These are phyloP conservation scores for Podospora bellae-mahoneyi DNA, from an alignment of 495 filamentous ascomycete species.

Conservation along the genomic window DNA sequence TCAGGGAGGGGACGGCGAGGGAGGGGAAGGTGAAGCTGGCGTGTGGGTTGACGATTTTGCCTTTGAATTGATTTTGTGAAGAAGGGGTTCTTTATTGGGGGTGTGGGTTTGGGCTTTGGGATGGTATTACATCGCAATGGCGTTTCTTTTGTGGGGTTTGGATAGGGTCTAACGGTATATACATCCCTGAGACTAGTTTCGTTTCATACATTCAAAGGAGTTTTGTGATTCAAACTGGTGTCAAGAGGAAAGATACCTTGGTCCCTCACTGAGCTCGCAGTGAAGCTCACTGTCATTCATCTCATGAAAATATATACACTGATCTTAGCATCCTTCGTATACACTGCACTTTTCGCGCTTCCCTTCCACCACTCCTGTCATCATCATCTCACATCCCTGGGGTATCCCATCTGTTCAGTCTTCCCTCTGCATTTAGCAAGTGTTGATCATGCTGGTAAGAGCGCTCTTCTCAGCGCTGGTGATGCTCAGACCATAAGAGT, in stretches of 20 bases:
- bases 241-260: too few species aligned
- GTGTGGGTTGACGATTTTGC: conserved; percentile 31
- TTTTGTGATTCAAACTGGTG: too few species aligned
- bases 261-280: not conserved
- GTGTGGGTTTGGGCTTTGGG: not conserved
- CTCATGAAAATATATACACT: not conserved
- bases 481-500: conserved; percentile 55
- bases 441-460: conserved; percentile 58
- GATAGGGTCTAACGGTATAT: not conserved
- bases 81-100: not conserved
- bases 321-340: not conserved
- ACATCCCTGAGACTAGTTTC: too few species aligned
- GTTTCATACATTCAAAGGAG: too few species aligned
- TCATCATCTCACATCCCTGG: not conserved
- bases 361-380: not conserved
- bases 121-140: not conserved
- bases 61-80: conserved; percentile 18
- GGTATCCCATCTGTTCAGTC: not conserved
- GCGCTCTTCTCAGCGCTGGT: conserved; percentile 52
- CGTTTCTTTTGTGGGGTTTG: not conserved
- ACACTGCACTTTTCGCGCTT: not conserved
- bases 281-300: not conserved
- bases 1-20: not conserved
- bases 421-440: conserved; percentile 46
- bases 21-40: conserved; percentile 28